Conservation (phyloP, 2,329 filamentous ascomycete species). For the Colletotrichum falcatum region DNA sequence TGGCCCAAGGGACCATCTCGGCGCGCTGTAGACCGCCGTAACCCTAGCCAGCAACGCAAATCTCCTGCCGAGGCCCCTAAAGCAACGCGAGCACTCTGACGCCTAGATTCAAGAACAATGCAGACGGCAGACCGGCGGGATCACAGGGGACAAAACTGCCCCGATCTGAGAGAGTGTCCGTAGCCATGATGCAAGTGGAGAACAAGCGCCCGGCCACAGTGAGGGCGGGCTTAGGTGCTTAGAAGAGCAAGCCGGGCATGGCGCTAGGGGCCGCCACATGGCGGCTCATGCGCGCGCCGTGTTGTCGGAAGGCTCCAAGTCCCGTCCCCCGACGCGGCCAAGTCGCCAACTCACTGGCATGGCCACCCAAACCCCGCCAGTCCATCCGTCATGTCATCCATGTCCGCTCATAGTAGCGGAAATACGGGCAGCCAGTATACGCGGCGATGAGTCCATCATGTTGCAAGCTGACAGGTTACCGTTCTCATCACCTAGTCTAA, state of each 20-base stretch:
- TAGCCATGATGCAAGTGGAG: constrained; percentile 30
- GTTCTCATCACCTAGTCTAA: neutral
- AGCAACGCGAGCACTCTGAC: constrained; percentile 2
- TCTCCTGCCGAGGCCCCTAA: constrained; percentile 11
- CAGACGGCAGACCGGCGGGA: constrained; percentile 13
- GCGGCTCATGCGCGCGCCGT: constrained; percentile 18
- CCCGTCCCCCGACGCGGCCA: too few relatives aligned
- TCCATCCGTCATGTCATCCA: constrained; percentile 24
- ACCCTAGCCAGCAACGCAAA: constrained; percentile 16
- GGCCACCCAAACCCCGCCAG: constrained; percentile 20
- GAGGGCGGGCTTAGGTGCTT: neutral
- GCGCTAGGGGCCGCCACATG: neutral
- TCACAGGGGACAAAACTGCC: neutral
- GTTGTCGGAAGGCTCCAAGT: constrained; percentile 19
- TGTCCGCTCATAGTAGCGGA: constrained; percentile 3
- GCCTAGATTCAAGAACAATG: constrained; percentile 27
- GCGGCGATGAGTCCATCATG: neutral
- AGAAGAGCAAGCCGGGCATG: neutral
- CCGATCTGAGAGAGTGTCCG: neutral
- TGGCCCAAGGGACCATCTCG: neutral
- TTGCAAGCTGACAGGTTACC: neutral
- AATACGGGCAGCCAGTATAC: constrained; percentile 16
- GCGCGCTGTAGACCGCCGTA: constrained; percentile 11
- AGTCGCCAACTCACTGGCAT: constrained; percentile 13
- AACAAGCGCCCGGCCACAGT: constrained; percentile 6